Conservation (phyloP, 2,329 filamentous ascomycete genomes). For the Byssothecium circinans region DNA sequence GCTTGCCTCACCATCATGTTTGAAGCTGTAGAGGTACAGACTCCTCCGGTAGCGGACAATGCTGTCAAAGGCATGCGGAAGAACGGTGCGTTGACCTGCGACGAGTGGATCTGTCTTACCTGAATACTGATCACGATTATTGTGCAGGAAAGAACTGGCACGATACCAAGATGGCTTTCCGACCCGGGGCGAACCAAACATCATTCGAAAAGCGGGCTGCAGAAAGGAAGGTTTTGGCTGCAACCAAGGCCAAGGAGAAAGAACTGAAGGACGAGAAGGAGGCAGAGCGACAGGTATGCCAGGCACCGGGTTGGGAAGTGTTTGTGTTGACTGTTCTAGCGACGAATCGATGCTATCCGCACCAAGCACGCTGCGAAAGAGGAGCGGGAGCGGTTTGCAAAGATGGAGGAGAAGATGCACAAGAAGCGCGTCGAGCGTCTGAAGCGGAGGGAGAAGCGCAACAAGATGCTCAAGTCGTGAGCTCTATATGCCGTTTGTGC, state of each 20-base stretch:
- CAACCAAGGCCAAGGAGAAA: conserved; percentile 90
- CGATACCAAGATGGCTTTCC: conserved; percentile 77
- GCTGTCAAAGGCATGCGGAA: conserved; percentile 67
- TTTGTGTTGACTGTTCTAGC: conserved; percentile 51
- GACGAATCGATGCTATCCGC: conserved; percentile 75
- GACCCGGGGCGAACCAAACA: conserved; percentile 74
- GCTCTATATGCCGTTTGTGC: neutral
- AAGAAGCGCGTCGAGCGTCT: conserved; percentile 88
- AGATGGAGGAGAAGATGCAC: conserved; percentile 98
- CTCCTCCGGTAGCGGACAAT: conserved; percentile 43
- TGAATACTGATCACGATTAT: conserved; percentile 14
- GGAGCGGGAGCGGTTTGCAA: conserved; percentile 88
- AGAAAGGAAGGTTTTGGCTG: conserved; percentile 67
- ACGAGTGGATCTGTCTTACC: conserved; percentile 2
- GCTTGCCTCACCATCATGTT: conserved; percentile 31
- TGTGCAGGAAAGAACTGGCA: conserved; percentile 92
- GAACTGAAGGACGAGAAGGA: conserved; percentile 95
- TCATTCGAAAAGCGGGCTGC: conserved; percentile 77
- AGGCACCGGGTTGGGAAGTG: neutral
- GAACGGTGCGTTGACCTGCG: conserved; percentile 65
- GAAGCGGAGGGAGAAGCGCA: conserved; percentile 95
- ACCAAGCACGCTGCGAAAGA: conserved; percentile 87
- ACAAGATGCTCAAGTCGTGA: conserved; percentile 67
- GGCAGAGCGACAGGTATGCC: conserved; percentile 74
- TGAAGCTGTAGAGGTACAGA: conserved; percentile 43